phyloP scores from a whole-genome alignment of 106 monocot genomes.

The Dendrobium catenatum region DNA sequence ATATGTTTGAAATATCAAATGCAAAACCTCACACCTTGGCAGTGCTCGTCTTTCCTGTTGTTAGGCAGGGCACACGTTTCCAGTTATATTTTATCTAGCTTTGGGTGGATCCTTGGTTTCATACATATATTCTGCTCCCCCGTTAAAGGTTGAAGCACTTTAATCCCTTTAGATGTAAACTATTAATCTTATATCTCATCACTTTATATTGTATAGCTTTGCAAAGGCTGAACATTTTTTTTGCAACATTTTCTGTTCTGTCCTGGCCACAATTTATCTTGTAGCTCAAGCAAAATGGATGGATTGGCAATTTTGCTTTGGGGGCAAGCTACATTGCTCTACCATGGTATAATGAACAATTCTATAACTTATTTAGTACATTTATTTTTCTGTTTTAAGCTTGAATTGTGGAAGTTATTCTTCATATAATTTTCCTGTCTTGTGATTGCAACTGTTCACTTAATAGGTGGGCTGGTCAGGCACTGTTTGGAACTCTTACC shows the following conservation, averaged over 20 bases:
- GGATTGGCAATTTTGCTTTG: slow-evolving; percentile 85
- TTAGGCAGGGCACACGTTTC: slow-evolving; percentile 79
- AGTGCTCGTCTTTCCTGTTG: slow-evolving; percentile 23
- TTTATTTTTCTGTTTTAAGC: not conserved
- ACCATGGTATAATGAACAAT: slow-evolving; percentile 61
- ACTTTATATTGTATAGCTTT: not conserved
- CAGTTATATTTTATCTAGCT: slow-evolving; percentile 87
- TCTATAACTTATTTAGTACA: not conserved
- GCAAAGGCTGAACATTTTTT: not conserved
- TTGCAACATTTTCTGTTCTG: not conserved
- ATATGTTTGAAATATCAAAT: not conserved
- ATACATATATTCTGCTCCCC: slow-evolving; percentile 98
- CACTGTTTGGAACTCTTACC: slow-evolving; percentile 89
- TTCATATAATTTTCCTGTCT: not conserved
- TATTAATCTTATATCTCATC: not conserved
- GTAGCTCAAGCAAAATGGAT: slow-evolving; percentile 99
- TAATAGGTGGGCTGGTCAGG: slow-evolving; percentile 96
- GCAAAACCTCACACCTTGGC: not conserved
- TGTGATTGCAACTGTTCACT: not conserved
- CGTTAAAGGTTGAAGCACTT: slow-evolving; percentile 58
- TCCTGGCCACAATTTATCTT: slow-evolving; percentile 6
- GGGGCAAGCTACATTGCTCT: slow-evolving; percentile 86
- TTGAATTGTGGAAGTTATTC: not conserved
- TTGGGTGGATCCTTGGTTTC: slow-evolving; percentile 88
- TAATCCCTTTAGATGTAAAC: not conserved